Conservation (phyloP, 2,329 filamentous ascomycete genomes). For the Coniosporium tulheliwenetii region DNA sequence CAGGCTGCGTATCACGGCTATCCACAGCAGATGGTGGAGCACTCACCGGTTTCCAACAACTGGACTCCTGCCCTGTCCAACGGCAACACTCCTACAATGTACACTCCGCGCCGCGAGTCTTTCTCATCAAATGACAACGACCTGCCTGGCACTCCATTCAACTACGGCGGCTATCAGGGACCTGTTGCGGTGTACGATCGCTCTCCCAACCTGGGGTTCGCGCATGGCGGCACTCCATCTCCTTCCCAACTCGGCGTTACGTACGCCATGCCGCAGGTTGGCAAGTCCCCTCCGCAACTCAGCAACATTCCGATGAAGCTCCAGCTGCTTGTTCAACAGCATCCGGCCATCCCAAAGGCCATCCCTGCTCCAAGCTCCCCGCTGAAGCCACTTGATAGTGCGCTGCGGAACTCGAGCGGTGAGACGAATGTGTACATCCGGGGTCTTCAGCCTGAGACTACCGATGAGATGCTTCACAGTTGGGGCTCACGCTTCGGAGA, state of each 20-base stretch:
- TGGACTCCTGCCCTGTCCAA: slow-evolving; percentile 31
- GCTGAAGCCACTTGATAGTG: slow-evolving; percentile 82
- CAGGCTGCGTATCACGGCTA: slow-evolving; percentile 27
- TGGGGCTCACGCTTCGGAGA: slow-evolving; percentile 82
- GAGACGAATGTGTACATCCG: slow-evolving; percentile 98
- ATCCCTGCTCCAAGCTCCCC: slow-evolving; percentile 81
- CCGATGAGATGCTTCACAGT: slow-evolving; percentile 69
- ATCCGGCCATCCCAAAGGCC: slow-evolving; percentile 73
- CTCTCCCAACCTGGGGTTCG: slow-evolving; percentile 32
- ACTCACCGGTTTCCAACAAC: slow-evolving; percentile 27
- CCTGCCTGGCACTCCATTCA: slow-evolving; percentile 31
- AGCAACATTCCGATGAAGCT: slow-evolving; percentile 28
- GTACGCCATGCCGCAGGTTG: slow-evolving; percentile 25
- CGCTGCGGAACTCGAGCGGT: slow-evolving; percentile 82
- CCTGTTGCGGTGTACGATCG: slow-evolving; percentile 32
- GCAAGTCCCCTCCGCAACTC: slow-evolving; percentile 14
- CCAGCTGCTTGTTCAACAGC: slow-evolving; percentile 38
- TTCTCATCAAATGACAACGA: slow-evolving; percentile 37
- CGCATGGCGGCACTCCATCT: slow-evolving; percentile 30
- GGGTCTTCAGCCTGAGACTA: slow-evolving; percentile 86
- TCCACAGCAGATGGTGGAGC: slow-evolving; percentile 24
- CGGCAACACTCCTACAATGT: slow-evolving; percentile 31
- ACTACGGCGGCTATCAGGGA: slow-evolving; percentile 26
- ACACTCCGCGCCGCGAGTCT: slow-evolving; percentile 35
- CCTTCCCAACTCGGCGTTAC: slow-evolving; percentile 29